Evolutionary conservation across 2,329 filamentous ascomycete genomes (phyloP), one percentile per base, ranked within the genome.

Genomic region (Niveomyces coronatus): DNA sequence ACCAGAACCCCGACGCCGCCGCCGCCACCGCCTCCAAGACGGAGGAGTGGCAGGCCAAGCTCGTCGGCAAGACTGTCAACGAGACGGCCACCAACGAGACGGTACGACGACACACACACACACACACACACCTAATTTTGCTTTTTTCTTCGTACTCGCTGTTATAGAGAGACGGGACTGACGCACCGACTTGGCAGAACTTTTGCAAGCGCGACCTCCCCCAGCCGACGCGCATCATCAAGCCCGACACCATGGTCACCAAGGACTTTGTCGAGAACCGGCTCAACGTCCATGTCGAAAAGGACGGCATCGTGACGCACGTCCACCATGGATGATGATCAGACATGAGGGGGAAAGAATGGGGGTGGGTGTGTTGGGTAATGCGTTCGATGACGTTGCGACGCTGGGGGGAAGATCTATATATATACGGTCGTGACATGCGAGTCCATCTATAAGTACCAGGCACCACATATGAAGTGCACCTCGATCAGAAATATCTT

Each of bases 171-270:
- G 22, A 15, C 20, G 22, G 22, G 9, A 11, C 23, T 29, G 35
- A 22, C 35, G n/a, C n/a, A n/a, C n/a, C n/a, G n/a, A n/a, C 15
- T 10, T 19, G 5, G 4, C 44, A 80, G 76, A 67, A 62, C 31
- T 80, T 80, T 51, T 71, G 68, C 56, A 77, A 72, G 56, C 62
- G 61, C 31, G 74, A 79, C 17, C 65, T 80, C 14, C 76, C 76
- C 7, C 48, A 74, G 53, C 48, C 67, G 50, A 65, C 65, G 27
- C 69, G 76, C 45, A 58, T 81, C 47, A 70, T 80, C 49, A 49
- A 68, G 53, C 73, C 73, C 0, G 72, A 71, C 35, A 55, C 54
- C 52, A 71, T 76, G 57, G 66, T 76, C 16, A 78, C 75, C 39
- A 74, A 64, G 55, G 76, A 80, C 49, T 69, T 68, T 50, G 55